A percentile compares a stretch with the other conserved stretches of the same genome.
These are phyloP conservation scores for Chaetothyriales sp. DNA, from an alignment of 2,329 filamentous ascomycete species.

Conservation along the genomic window DNA sequence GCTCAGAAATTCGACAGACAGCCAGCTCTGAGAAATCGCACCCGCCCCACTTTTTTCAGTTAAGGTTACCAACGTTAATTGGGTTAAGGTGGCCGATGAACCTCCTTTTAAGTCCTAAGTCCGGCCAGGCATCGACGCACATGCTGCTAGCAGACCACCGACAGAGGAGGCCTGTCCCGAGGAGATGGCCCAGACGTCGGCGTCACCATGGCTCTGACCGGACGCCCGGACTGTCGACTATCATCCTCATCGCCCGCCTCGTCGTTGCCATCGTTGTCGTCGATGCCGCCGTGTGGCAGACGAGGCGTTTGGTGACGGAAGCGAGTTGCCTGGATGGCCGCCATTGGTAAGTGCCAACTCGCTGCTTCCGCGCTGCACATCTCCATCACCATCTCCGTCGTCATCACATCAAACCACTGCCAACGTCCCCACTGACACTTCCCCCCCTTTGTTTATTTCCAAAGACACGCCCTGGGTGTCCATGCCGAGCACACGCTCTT, in stretches of 20 bases:
- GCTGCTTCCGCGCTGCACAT: too few relatives aligned
- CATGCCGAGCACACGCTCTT: slow-evolving; percentile 33
- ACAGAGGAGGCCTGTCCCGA: neutral
- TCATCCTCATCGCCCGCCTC: neutral
- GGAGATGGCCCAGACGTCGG: neutral
- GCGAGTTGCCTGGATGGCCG: slow-evolving; percentile 1
- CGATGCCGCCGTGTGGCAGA: neutral
- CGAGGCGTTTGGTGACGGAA: neutral
- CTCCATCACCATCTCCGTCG: neutral
- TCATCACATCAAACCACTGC: neutral
- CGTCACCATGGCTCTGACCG: neutral
- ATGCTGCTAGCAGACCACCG: neutral
- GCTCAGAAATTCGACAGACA: too few relatives aligned
- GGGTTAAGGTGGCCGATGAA: neutral
- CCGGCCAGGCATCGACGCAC: neutral
- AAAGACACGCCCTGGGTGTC: slow-evolving; percentile 41
- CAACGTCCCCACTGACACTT: neutral
- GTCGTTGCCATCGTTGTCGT: neutral
- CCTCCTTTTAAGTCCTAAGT: neutral
- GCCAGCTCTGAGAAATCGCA: neutral
- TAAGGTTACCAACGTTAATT: neutral
- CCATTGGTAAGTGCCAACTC: slow-evolving; percentile 1
- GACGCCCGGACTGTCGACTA: neutral
- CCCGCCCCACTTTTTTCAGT: neutral
- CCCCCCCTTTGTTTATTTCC: too few relatives aligned